Base-by-base conservation (phyloP, 2,329 filamentous ascomycete species). In the Xylaria sp. region DNA sequence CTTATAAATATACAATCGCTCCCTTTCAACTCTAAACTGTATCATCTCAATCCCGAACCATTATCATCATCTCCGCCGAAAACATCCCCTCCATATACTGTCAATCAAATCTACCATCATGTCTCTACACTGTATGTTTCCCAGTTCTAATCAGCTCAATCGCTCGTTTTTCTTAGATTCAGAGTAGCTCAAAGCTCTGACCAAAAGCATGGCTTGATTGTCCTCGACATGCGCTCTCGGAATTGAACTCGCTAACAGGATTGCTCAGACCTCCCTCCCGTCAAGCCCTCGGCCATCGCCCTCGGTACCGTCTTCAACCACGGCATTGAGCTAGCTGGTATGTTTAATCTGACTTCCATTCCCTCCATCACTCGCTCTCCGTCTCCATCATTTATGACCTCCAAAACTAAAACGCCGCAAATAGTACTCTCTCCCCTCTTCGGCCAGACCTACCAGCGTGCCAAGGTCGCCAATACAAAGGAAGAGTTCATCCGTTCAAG, bases 221-320 rank as follows among this genome's bases (percentile, higher is more conserved):
- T 31, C 10, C 22, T 27, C 36, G 33, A 42, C 10, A n/a, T 27
- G 15, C 9, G 6, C 7, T 17, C 15, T 13, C n/a, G 38, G 7
- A 7, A 11, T 38, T 25, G 1, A 29, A 42, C 3, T 47, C 1
- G 25, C 66, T 68, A 22, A 69, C 51, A 49, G 3, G 0, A 36
- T 61, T 17, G 2, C 22, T 20, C 66, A 88, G 86, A 88, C 77
- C 84, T 89, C 38, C 87, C 87, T 71, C 79, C 94, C 74, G 96
- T 99, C 79, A 98, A 97, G 91, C 96, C 96, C 75, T 97, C 94
- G 78, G 95, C 96, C 77, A 97, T 99, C 79, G 96, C 95, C 78
- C 89, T 98, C 77, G 96, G 96, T 83, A 96, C 94, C 70, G 84
- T 94, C 81, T 99, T 97, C 90, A 97, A 92, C 87, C 95, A 99